These are phyloP conservation scores for Sporisorium graminicola DNA, from an alignment of 1,284 basidiomycete species.

Conservation along the genomic window DNA sequence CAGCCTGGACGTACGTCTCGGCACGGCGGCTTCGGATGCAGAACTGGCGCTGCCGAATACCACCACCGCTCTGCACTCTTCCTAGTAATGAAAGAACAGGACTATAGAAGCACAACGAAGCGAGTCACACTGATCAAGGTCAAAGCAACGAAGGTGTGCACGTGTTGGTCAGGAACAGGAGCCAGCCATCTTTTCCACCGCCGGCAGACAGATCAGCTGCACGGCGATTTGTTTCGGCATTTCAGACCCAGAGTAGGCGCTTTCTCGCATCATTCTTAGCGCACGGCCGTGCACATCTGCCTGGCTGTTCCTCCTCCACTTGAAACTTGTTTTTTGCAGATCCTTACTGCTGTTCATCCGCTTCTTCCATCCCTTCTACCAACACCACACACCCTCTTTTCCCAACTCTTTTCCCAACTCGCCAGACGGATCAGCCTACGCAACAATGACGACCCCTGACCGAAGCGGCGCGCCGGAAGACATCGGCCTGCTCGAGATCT, in stretches of 20 bases:
- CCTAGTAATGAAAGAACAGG: too few relatives aligned
- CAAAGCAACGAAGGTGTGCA: too few relatives aligned
- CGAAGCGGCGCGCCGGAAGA: slow-evolving; percentile 32
- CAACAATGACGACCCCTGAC: slow-evolving; percentile 43
- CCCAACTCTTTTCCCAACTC: too few relatives aligned
- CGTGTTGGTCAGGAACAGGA: slow-evolving; percentile 12
- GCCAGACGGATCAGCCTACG: too few relatives aligned
- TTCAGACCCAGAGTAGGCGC: too few relatives aligned
- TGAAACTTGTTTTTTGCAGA: background rate
- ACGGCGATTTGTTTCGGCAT: too few relatives aligned
- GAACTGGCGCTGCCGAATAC: too few relatives aligned
- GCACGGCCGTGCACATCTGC: background rate
- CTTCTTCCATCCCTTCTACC: background rate
- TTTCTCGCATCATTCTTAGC: background rate
- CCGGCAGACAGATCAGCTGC: background rate
- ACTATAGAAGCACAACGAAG: too few relatives aligned
- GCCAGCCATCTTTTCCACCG: background rate
- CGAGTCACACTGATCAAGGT: too few relatives aligned
- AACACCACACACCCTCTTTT: background rate
- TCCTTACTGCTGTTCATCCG: background rate
- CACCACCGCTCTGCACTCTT: too few relatives aligned
- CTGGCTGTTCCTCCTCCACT: background rate
- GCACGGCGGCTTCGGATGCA: too few relatives aligned
- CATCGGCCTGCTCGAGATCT: slow-evolving; percentile 43
- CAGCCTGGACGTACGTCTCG: too few relatives aligned